A percentile compares a stretch with the other conserved stretches of the same genome.
Evolutionary conservation across 1,284 basidiomycete genomes (phyloP).

Genomic region (Ustilago esculenta): DNA sequence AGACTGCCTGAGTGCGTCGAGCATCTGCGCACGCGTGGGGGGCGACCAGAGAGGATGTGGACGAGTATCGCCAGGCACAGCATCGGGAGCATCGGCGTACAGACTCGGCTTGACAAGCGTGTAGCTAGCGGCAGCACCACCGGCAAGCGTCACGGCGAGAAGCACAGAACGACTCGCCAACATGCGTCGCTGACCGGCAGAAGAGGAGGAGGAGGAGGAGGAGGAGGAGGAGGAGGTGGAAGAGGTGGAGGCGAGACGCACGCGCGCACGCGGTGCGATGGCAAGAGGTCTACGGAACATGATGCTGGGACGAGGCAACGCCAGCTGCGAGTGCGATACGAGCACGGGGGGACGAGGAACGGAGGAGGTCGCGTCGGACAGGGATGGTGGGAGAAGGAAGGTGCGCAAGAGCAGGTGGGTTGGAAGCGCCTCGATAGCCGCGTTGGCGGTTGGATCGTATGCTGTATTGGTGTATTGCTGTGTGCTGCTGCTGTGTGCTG

Average conservation of each 20-base stretch:
- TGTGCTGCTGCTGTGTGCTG: too few species aligned
- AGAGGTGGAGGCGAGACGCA: constrained; percentile 43
- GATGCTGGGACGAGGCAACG: neutral
- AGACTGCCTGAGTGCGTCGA: constrained; percentile 62
- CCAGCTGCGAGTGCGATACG: too few species aligned
- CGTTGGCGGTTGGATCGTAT: too few species aligned
- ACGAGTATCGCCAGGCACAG: constrained; percentile 54
- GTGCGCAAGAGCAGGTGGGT: too few species aligned
- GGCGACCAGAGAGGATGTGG: constrained; percentile 64
- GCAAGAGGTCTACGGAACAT: constrained; percentile 47
- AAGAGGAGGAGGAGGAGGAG: constrained; percentile 21
- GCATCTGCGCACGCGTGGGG: constrained; percentile 65
- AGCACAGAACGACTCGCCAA: constrained; percentile 26
- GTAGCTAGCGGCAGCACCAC: constrained; percentile 40
- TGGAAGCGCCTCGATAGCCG: too few species aligned
- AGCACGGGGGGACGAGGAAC: too few species aligned
- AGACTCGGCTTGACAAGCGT: constrained; percentile 21
- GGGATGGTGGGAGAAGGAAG: too few species aligned
- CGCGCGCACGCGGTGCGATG: constrained; percentile 26
- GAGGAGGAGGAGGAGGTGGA: too few species aligned
- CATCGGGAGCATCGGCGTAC: constrained; percentile 45
- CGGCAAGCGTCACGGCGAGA: constrained; percentile 26
- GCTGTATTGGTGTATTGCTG: too few species aligned
- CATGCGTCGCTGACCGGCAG: constrained; percentile 21
- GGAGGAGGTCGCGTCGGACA: too few species aligned